phyloP scores from a whole-genome alignment of 1,139 yeast species.

The Protomyces inouyei region DNA sequence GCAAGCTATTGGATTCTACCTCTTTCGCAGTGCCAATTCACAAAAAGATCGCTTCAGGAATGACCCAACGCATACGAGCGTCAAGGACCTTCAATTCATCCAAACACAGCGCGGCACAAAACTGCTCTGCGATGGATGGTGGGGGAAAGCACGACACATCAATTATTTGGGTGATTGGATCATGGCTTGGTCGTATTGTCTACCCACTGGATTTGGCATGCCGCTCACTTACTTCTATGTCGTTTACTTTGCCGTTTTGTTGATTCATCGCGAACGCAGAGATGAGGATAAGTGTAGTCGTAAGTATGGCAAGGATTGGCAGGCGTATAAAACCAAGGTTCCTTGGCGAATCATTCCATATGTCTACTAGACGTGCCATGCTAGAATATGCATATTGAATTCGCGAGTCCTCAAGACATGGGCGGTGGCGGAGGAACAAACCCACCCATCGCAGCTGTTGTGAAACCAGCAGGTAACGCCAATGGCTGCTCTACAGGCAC shows the following conservation, averaged over 20 bases:
- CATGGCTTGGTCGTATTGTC: conserved; percentile 86
- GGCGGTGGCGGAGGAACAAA: background rate
- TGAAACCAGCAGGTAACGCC: background rate
- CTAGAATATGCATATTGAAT: too few relatives aligned
- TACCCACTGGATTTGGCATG: conserved; percentile 78
- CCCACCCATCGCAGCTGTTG: background rate
- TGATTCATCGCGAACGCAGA: conserved; percentile 81
- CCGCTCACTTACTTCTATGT: conserved; percentile 85
- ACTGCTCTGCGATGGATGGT: conserved; percentile 88
- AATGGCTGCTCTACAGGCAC: background rate
- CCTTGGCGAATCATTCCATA: conserved; percentile 90
- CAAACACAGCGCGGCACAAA: conserved; percentile 64
- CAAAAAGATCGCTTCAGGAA: conserved; percentile 80
- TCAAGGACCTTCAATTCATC: conserved; percentile 58
- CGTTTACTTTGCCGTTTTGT: conserved; percentile 69
- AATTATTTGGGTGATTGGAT: conserved; percentile 96
- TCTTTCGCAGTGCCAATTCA: conserved; percentile 76
- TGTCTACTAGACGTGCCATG: conserved; percentile 49
- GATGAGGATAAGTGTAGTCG: conserved; percentile 86
- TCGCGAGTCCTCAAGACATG: too few relatives aligned
- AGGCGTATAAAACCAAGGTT: conserved; percentile 67
- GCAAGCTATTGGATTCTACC: conserved; percentile 63
- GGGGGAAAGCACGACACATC: conserved; percentile 88
- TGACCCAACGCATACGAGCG: conserved; percentile 55
- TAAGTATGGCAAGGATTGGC: conserved; percentile 85